These are phyloP conservation scores for Yarrowia galli DNA, from an alignment of 1,139 yeast species.

Conservation along the genomic window DNA sequence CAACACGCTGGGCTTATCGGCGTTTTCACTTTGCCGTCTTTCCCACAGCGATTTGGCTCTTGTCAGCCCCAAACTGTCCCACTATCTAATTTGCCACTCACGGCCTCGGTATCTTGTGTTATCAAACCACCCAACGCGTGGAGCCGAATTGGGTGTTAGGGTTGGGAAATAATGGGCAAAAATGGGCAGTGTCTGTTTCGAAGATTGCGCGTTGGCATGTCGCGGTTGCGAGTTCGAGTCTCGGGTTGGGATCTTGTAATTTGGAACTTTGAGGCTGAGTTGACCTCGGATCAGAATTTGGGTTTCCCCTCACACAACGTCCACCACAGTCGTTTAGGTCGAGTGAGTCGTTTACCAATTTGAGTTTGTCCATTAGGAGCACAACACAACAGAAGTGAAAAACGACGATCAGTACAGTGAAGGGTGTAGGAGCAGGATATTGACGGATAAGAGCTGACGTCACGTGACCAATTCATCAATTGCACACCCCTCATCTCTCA, in stretches of 20 bases:
- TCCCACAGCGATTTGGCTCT: background rate
- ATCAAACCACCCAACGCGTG: slow-evolving; percentile 17
- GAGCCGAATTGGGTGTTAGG: background rate
- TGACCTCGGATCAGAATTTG: background rate
- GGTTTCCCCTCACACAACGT: too few relatives aligned
- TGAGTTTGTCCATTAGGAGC: background rate
- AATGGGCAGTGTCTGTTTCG: too few relatives aligned
- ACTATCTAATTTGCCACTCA: slow-evolving; percentile 7
- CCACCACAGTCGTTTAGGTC: slow-evolving; percentile 18
- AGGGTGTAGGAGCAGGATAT: background rate
- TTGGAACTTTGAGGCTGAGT: background rate
- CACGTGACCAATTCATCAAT: background rate
- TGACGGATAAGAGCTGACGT: too few relatives aligned
- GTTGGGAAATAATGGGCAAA: background rate
- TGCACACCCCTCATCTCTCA: too few relatives aligned
- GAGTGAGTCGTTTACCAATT: slow-evolving; percentile 22
- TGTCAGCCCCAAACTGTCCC: background rate
- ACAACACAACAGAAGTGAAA: slow-evolving; percentile 27
- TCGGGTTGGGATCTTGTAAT: too few relatives aligned
- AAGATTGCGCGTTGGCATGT: too few relatives aligned
- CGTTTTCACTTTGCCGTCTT: background rate
- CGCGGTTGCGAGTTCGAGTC: background rate
- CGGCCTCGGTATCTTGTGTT: slow-evolving; percentile 16
- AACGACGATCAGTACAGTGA: background rate
- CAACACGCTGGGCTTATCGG: background rate